Percentiles rank a stretch among this genome's conserved stretches.
These are phyloP conservation scores for Sporothrix mexicana DNA, from an alignment of 2,329 filamentous ascomycete genomes.

Conservation along the genomic window DNA sequence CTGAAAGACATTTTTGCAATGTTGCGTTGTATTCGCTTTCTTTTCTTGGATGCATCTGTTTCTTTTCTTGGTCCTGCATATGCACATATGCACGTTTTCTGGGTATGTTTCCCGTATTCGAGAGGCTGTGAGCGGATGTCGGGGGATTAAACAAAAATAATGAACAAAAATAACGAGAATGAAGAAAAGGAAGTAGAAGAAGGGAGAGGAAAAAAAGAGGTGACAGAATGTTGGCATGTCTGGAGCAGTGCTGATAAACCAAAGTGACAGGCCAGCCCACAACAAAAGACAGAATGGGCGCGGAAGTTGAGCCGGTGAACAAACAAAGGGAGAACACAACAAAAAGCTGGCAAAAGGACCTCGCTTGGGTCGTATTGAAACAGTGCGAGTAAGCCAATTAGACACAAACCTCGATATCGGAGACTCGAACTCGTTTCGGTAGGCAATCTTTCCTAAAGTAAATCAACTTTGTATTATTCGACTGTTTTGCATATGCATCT, in stretches of 20 bases:
- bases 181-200: too few relatives aligned
- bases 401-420: not conserved
- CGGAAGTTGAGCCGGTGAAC: not conserved
- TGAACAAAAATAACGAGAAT: not conserved
- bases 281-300: too few relatives aligned
- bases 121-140: not conserved
- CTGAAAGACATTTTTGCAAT: not conserved
- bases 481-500: too few relatives aligned
- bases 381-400: not conserved
- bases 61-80: constrained; percentile 7
- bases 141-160: not conserved
- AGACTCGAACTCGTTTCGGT: too few relatives aligned
- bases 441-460: too few relatives aligned
- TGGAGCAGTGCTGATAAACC: too few relatives aligned
- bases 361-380: not conserved
- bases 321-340: not conserved
- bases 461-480: too few relatives aligned
- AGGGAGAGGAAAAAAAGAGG: too few relatives aligned
- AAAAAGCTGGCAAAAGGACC: not conserved
- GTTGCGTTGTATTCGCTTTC: not conserved
- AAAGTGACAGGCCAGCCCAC: too few relatives aligned
- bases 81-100: not conserved
- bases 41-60: not conserved
- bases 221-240: too few relatives aligned
- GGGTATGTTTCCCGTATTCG: not conserved